phyloP scores from a whole-genome alignment of 495 filamentous ascomycete species.

The Lasiosphaeria hispida region DNA sequence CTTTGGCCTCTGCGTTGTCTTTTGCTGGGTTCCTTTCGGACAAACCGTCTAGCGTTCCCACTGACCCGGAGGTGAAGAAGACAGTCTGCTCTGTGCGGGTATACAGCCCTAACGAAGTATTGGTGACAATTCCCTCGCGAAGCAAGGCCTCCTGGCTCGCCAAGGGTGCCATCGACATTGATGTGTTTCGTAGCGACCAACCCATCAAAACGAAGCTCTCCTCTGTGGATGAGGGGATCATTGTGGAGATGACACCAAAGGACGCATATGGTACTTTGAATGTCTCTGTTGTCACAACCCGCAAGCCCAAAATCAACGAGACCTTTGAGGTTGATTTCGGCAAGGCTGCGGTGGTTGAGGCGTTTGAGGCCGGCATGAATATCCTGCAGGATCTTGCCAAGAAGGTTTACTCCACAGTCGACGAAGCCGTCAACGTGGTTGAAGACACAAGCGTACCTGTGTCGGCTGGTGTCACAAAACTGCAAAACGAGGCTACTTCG shows the following conservation, averaged over 20 bases:
- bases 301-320: conserved; percentile 46
- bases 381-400: conserved; percentile 37
- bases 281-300: conserved; percentile 43
- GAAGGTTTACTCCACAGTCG: conserved; percentile 32
- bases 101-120: conserved; percentile 36
- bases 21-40: conserved; percentile 42
- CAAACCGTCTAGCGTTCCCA: conserved; percentile 25
- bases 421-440: conserved; percentile 34
- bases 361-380: conserved; percentile 38
- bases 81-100: conserved; percentile 39
- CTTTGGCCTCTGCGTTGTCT: conserved; percentile 35
- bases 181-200: conserved; percentile 40
- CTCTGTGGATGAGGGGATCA: conserved; percentile 42
- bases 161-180: conserved; percentile 42
- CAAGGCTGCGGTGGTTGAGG: conserved; percentile 33
- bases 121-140: conserved; percentile 36
- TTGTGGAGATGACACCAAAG: conserved; percentile 39
- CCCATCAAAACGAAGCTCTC: conserved; percentile 42
- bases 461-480: conserved; percentile 30
- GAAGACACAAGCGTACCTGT: conserved; percentile 37
- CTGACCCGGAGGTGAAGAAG: conserved; percentile 23
- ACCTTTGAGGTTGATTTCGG: conserved; percentile 46
- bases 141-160: conserved; percentile 42
- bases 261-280: conserved; percentile 44
- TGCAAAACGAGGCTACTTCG: conserved; percentile 32